phyloP scores from a whole-genome alignment of 352 stramenopile genomes.

The Pythium chondricola region DNA sequence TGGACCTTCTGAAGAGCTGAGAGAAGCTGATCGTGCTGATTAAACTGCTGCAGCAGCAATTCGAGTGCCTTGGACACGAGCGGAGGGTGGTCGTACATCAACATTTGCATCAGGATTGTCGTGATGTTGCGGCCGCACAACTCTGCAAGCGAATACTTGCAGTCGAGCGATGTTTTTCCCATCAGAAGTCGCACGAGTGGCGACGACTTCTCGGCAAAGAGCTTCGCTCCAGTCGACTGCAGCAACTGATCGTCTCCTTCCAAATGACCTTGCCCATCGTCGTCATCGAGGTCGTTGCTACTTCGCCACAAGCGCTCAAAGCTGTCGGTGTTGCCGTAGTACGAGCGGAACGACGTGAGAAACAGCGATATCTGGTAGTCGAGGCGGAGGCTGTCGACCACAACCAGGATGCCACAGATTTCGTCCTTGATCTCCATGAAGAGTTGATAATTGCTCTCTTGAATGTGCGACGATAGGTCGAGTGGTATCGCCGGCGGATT shows the following conservation, averaged over 20 bases:
- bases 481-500: too few relatives aligned
- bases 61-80: conserved; percentile 69
- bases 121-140: conserved; percentile 36
- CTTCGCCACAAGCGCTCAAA: not conserved
- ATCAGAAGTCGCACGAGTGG: conserved; percentile 43
- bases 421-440: conserved; percentile 77
- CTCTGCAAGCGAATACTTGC: conserved; percentile 46
- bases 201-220: conserved; percentile 29
- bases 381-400: conserved; percentile 50
- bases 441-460: conserved; percentile 32
- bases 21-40: conserved; percentile 64
- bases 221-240: not conserved
- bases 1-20: conserved; percentile 60
- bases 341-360: conserved; percentile 21
- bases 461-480: too few relatives aligned
- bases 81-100: conserved; percentile 75
- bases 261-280: not conserved
- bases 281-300: not conserved
- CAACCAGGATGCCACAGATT: conserved; percentile 51
- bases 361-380: conserved; percentile 64
- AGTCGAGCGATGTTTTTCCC: conserved; percentile 42
- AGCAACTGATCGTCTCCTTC: not conserved
- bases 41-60: conserved; percentile 63
- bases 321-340: not conserved
- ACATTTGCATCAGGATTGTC: conserved; percentile 68